These are phyloP conservation scores for Stevia rebaudiana DNA, from an alignment of 140 eudicot species.

Conservation along the genomic window DNA sequence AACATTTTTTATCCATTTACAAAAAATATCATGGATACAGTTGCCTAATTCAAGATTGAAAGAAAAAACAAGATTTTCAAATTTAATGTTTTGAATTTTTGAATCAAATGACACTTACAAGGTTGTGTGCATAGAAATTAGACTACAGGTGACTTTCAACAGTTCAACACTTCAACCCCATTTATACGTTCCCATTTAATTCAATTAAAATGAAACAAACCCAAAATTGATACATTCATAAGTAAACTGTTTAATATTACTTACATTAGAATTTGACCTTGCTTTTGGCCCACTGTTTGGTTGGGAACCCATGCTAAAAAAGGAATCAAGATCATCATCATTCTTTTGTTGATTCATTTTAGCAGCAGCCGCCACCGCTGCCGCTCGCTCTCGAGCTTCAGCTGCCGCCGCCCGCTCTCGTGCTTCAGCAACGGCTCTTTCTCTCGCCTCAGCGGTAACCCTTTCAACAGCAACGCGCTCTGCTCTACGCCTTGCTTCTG, in stretches of 20 bases:
- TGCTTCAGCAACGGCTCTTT: slow-evolving; percentile 62
- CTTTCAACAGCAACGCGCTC: slow-evolving; percentile 74
- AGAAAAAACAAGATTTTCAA: not conserved
- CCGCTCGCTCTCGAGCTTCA: slow-evolving; percentile 62
- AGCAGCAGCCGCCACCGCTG: slow-evolving; percentile 39
- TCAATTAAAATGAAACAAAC: not conserved
- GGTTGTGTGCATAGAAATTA: not conserved
- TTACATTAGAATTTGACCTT: slow-evolving; percentile 55
- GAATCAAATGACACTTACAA: not conserved
- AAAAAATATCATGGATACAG: not conserved
- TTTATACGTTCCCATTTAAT: not conserved
- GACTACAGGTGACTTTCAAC: not conserved
- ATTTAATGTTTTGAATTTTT: not conserved
- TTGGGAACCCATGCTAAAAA: slow-evolving; percentile 62
- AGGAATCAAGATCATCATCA: slow-evolving; percentile 74
- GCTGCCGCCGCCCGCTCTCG: no score
- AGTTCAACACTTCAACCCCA: not conserved
- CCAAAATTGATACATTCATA: not conserved
- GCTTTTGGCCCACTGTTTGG: slow-evolving; percentile 85
- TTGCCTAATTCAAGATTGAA: not conserved
- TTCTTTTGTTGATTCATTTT: slow-evolving; percentile 58
- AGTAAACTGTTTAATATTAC: slow-evolving; percentile 19
- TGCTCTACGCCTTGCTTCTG: slow-evolving; percentile 72
- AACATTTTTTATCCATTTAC: not conserved
- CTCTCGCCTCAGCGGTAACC: slow-evolving; percentile 72